Percentiles rank a stretch among this genome's conserved stretches.
Conservation (phyloP, 768 basidiomycete species). For the Pleurotus citrinopileatus region DNA sequence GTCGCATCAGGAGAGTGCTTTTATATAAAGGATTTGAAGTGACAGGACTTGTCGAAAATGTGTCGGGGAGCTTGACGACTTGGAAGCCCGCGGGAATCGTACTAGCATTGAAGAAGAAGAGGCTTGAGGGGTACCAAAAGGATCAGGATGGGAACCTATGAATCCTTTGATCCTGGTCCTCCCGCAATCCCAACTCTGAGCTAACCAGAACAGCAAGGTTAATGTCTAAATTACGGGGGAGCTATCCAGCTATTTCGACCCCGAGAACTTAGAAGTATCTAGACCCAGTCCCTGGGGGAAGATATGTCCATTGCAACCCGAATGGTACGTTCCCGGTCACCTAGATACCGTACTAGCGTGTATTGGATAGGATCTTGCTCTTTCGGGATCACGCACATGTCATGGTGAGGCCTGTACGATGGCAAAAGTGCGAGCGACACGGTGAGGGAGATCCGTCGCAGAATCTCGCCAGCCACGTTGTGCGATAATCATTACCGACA, state of each 20-base stretch:
- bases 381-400: background rate
- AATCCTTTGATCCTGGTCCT: constrained; percentile 1
- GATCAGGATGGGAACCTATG: constrained; percentile 8
- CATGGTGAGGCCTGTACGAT: background rate
- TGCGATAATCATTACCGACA: constrained; percentile 1
- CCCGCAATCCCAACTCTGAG: constrained; percentile 4
- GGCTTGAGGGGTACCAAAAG: background rate
- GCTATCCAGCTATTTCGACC: background rate
- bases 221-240: constrained; percentile 3
- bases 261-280: background rate
- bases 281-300: background rate
- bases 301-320: background rate
- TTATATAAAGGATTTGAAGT: background rate
- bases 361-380: background rate
- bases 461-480: constrained; percentile 6
- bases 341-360: constrained; percentile 4
- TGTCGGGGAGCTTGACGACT: constrained; percentile 3
- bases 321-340: constrained; percentile 3
- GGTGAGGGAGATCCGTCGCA: background rate
- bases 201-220: constrained; percentile 8
- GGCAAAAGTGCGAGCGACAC: background rate
- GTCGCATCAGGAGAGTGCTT: background rate
- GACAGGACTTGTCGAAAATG: constrained; percentile 1
- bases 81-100: constrained; percentile 9
- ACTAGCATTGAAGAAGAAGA: constrained; percentile 2